Evolutionary conservation across 179 eudicot genomes (phyloP).

Genomic region (Drosera spatulata): DNA sequence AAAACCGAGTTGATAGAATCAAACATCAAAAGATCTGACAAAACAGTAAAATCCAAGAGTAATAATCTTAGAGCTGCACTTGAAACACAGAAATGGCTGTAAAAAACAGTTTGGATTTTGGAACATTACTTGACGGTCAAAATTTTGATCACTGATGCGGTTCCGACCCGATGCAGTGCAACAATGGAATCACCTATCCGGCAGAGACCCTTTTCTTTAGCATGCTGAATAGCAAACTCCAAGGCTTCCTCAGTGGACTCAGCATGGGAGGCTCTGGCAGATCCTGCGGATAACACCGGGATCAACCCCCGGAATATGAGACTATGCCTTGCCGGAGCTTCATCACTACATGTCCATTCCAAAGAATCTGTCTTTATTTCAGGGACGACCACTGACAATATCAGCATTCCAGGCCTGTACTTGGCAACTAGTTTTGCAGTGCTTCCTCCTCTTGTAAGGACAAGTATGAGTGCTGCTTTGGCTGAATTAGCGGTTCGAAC

Average conservation of each 20-base stretch:
- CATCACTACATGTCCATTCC: constrained; percentile 42
- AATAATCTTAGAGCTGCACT: too few relatives aligned
- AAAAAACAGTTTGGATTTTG: too few relatives aligned
- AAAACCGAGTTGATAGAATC: too few relatives aligned
- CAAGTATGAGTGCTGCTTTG: constrained; percentile 30
- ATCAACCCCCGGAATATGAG: constrained; percentile 30
- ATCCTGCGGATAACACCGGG: constrained; percentile 31
- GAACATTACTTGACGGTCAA: constrained; percentile 27
- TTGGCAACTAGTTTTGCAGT: constrained; percentile 37
- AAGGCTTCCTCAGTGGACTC: constrained; percentile 33
- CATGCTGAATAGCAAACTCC: constrained; percentile 29
- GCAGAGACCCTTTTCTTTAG: constrained; percentile 28
- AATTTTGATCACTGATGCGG: constrained; percentile 38
- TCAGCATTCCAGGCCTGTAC: constrained; percentile 35
- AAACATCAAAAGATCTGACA: too few relatives aligned
- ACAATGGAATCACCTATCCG: constrained; percentile 26
- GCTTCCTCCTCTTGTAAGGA: constrained; percentile 37
- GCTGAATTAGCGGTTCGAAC: constrained; percentile 35
- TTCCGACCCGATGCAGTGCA: constrained; percentile 41
- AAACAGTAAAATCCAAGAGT: too few relatives aligned
- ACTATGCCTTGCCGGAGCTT: constrained; percentile 39
- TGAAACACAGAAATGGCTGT: too few relatives aligned
- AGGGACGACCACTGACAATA: constrained; percentile 35
- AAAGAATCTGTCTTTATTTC: constrained; percentile 28
- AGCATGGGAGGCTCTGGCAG: constrained; percentile 35